phyloP scores from a whole-genome alignment of 139 green algal species.

The Chlamydomonas incerta region DNA sequence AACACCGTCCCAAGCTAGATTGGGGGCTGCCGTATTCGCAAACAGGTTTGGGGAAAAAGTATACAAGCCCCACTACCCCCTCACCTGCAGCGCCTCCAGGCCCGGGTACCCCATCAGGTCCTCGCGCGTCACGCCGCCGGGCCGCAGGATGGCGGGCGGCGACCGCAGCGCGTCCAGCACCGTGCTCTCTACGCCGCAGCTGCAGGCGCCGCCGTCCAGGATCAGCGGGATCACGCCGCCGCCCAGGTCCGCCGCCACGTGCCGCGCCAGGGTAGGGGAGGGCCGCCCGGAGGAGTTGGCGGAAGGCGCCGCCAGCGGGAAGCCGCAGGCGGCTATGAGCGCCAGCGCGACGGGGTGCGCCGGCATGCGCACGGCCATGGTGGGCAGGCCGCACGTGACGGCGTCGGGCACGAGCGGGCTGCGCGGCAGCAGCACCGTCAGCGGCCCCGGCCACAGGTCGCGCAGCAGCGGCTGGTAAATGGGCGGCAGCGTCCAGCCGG shows the following conservation, averaged over 20 bases:
- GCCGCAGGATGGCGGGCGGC: slow-evolving; percentile 66
- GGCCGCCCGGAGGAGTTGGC: slow-evolving; percentile 70
- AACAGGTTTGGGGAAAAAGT: too few relatives aligned
- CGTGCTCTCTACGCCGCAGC: slow-evolving; percentile 68
- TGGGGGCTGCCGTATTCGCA: too few relatives aligned
- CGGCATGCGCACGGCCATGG: slow-evolving; percentile 73
- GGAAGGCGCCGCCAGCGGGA: slow-evolving; percentile 67
- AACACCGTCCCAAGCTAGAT: too few relatives aligned
- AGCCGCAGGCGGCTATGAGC: slow-evolving; percentile 60
- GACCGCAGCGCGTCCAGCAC: slow-evolving; percentile 54
- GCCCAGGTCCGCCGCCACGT: slow-evolving; percentile 64
- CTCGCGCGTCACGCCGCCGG: slow-evolving; percentile 65
- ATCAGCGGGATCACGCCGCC: slow-evolving; percentile 55
- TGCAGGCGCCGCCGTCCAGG: slow-evolving; percentile 62
- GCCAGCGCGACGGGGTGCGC: slow-evolving; percentile 65
- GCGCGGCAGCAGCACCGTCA: slow-evolving; percentile 67
- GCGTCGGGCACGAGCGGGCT: slow-evolving; percentile 51
- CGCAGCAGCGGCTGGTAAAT: slow-evolving; percentile 41
- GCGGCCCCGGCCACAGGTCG: slow-evolving; percentile 69
- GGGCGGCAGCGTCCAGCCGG: slow-evolving; percentile 46
- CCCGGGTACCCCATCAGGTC: slow-evolving; percentile 47
- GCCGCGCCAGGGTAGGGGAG: slow-evolving; percentile 60
- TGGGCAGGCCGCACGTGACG: slow-evolving; percentile 61
- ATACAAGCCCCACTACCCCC: too few relatives aligned
- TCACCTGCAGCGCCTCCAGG: slow-evolving; percentile 47